Conservation (phyloP, 768 basidiomycete genomes). For the Vararia minispora region DNA sequence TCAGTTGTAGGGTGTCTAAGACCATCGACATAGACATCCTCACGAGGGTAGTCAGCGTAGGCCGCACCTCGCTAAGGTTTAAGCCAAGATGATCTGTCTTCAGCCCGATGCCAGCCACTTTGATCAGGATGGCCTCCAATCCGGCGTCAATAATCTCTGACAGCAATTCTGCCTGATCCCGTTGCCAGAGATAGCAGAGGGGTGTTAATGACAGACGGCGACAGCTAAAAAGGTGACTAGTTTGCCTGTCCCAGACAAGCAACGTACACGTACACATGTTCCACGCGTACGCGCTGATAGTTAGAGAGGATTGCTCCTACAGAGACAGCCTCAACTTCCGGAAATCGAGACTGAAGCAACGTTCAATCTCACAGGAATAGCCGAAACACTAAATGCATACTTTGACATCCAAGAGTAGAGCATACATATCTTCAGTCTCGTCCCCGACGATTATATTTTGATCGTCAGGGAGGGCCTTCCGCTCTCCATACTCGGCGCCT, state of each 20-base stretch:
- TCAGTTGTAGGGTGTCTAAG: neutral
- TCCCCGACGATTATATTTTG: constrained; percentile 49
- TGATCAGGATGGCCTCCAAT: constrained; percentile 80
- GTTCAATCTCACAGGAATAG: constrained; percentile 1
- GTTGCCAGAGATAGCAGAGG: constrained; percentile 89
- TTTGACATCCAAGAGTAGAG: constrained; percentile 64
- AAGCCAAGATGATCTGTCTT: constrained; percentile 69
- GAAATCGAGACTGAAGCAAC: constrained; percentile 49
- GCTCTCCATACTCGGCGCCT: constrained; percentile 76
- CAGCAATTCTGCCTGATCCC: constrained; percentile 78
- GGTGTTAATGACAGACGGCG: constrained; percentile 69
- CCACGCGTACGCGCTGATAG: constrained; percentile 93
- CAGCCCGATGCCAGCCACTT: constrained; percentile 91
- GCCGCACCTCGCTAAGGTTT: constrained; percentile 61
- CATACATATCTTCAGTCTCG: constrained; percentile 91
- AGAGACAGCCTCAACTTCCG: constrained; percentile 77
- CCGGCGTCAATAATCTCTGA: constrained; percentile 76
- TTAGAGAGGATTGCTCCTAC: constrained; percentile 96
- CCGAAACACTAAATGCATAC: constrained; percentile 25
- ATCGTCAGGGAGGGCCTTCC: too few species aligned
- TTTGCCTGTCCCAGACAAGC: neutral
- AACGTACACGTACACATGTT: constrained; percentile 74
- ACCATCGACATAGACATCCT: constrained; percentile 13
- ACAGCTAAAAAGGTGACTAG: constrained; percentile 39
- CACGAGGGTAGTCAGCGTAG: constrained; percentile 63